Evolutionary conservation across 2,329 filamentous ascomycete genomes (phyloP).

Genomic region (Beauveria sp.): DNA sequence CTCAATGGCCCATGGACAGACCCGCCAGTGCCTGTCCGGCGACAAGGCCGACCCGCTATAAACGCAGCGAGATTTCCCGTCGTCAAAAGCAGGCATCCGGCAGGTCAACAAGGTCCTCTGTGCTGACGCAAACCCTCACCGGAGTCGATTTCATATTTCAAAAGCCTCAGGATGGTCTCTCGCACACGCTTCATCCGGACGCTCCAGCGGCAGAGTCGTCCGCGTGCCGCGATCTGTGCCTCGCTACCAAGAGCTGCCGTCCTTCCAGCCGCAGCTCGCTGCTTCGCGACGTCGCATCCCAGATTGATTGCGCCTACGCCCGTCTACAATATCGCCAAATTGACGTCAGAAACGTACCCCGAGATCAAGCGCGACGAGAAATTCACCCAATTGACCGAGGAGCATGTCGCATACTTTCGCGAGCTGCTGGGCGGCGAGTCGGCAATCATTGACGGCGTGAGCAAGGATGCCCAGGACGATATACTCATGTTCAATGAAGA

Average conservation of each 20-base stretch:
- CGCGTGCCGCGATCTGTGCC: background rate
- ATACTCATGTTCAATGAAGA: slow-evolving; percentile 90
- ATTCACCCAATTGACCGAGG: slow-evolving; percentile 64
- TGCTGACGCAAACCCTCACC: background rate
- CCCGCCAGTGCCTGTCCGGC: background rate
- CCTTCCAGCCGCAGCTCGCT: slow-evolving; percentile 14
- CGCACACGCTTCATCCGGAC: slow-evolving; percentile 14
- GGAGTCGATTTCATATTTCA: background rate
- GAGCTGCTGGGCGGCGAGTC: slow-evolving; percentile 69
- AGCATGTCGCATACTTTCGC: slow-evolving; percentile 80
- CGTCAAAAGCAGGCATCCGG: background rate
- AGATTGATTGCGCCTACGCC: slow-evolving; percentile 20
- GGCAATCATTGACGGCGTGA: slow-evolving; percentile 79
- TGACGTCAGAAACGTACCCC: slow-evolving; percentile 82
- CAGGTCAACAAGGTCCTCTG: background rate
- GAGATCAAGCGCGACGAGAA: slow-evolving; percentile 70
- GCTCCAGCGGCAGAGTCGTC: slow-evolving; percentile 13
- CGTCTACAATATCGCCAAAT: slow-evolving; percentile 39
- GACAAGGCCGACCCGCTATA: slow-evolving; percentile 1
- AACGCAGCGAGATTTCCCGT: slow-evolving; percentile 1
- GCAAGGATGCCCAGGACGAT: slow-evolving; percentile 62
- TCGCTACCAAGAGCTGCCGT: background rate
- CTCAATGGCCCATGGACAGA: background rate
- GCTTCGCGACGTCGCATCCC: slow-evolving; percentile 24
- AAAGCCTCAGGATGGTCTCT: slow-evolving; percentile 14